Evolutionary conservation across 2,329 filamentous ascomycete species (phyloP).

Genomic region (Alternaria triticina): DNA sequence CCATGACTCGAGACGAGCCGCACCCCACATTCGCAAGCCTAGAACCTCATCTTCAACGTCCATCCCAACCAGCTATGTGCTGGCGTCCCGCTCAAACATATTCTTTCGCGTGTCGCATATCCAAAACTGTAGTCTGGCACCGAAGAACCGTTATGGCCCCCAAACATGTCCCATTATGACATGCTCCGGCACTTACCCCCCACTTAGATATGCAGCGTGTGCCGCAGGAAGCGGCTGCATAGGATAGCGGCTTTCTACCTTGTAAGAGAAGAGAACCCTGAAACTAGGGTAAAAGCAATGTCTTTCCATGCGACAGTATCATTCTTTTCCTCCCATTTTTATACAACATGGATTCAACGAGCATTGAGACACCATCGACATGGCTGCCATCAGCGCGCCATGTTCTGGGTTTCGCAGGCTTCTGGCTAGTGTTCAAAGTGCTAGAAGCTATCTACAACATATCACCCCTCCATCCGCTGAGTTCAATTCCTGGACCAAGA

Average conservation of each 20-base stretch:
- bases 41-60: neutral
- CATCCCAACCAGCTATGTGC: neutral
- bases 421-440: conserved; percentile 21
- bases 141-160: neutral
- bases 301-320: neutral
- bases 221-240: neutral
- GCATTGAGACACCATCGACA: neutral
- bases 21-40: neutral
- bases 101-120: too few relatives aligned
- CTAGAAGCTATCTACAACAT: conserved; percentile 33
- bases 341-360: neutral
- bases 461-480: conserved; percentile 38
- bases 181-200: neutral
- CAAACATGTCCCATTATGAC: neutral
- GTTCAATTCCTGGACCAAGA: conserved; percentile 42
- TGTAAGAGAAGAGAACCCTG: neutral
- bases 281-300: neutral
- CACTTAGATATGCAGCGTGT: neutral
- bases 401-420: conserved; percentile 6
- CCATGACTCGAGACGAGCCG: neutral
- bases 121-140: neutral
- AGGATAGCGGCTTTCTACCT: neutral
- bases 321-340: neutral
- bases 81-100: neutral
- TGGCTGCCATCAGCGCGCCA: neutral